Conservation (phyloP, 2,329 filamentous ascomycete genomes). For the Colletotrichum australisinense region DNA sequence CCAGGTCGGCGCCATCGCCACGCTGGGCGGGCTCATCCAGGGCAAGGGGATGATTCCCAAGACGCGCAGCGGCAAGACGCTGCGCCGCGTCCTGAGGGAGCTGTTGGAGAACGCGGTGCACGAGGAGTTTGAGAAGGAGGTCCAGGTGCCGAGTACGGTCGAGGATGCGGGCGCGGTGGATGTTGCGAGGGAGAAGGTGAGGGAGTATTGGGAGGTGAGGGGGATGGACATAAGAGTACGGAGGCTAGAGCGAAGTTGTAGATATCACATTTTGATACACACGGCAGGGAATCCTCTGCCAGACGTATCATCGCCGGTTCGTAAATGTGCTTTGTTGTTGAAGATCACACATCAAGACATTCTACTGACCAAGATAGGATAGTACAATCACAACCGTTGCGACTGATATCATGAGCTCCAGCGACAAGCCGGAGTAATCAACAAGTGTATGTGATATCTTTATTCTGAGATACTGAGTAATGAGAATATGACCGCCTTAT, state of each 20-base stretch:
- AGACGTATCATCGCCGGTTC: background rate
- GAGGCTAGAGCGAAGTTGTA: constrained; percentile 64
- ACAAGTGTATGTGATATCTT: background rate
- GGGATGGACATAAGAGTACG: constrained; percentile 53
- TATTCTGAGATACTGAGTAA: background rate
- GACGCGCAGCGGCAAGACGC: constrained; percentile 91
- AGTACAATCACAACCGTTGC: no score
- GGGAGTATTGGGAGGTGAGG: constrained; percentile 77
- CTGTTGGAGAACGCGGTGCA: constrained; percentile 84
- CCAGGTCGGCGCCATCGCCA: constrained; percentile 89
- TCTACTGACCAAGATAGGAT: no score
- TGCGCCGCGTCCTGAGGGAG: constrained; percentile 84
- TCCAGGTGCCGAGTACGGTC: constrained; percentile 84
- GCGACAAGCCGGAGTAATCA: background rate
- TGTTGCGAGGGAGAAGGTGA: constrained; percentile 76
- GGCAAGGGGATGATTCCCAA: constrained; percentile 90
- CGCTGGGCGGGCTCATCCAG: constrained; percentile 86
- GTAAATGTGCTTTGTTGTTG: background rate
- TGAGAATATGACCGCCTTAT: background rate
- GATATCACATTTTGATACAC: background rate
- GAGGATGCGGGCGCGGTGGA: constrained; percentile 83
- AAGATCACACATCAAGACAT: background rate
- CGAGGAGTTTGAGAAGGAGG: constrained; percentile 77
- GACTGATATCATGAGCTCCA: no score
- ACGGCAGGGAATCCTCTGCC: background rate